Percentiles rank a stretch among this genome's conserved stretches.
phyloP scores from a whole-genome alignment of 805 yeast genomes.

The Saccharomycodes ludwigii region DNA sequence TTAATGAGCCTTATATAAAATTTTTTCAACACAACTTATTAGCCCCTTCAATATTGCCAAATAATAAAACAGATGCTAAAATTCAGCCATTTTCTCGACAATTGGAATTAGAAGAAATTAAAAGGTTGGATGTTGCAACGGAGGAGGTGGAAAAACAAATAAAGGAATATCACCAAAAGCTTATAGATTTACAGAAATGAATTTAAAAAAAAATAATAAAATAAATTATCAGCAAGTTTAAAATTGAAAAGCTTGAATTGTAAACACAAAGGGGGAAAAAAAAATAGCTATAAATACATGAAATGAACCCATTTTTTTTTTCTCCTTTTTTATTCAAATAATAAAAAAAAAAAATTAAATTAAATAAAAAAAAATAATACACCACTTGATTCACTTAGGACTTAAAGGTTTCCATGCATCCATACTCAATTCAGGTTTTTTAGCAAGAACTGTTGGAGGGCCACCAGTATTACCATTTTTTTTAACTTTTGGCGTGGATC shows the following conservation, averaged over 20 bases:
- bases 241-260: too few relatives aligned
- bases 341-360: not conserved
- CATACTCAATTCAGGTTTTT: conserved; percentile 22
- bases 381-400: conserved; percentile 27
- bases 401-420: conserved; percentile 41
- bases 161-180: conserved; percentile 27
- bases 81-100: conserved; percentile 34
- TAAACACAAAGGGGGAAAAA: too few relatives aligned
- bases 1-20: conserved; percentile 89
- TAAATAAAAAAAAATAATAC: not conserved
- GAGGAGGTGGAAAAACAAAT: conserved; percentile 33
- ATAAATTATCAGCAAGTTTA: too few relatives aligned
- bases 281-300: too few relatives aligned
- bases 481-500: too few relatives aligned
- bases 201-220: too few relatives aligned
- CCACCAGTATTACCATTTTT: too few relatives aligned
- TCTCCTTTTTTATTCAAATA: not conserved
- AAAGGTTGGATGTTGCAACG: conserved; percentile 36
- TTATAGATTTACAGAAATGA: conserved; percentile 14
- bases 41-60: conserved; percentile 32
- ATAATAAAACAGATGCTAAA: conserved; percentile 25
- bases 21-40: conserved; percentile 33
- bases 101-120: conserved; percentile 54
- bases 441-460: conserved; percentile 20
- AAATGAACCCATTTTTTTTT: too few relatives aligned